These are phyloP conservation scores for Mortierella sp. DNA, from an alignment of 371 early-diverging fungal species.

Conservation along the genomic window DNA sequence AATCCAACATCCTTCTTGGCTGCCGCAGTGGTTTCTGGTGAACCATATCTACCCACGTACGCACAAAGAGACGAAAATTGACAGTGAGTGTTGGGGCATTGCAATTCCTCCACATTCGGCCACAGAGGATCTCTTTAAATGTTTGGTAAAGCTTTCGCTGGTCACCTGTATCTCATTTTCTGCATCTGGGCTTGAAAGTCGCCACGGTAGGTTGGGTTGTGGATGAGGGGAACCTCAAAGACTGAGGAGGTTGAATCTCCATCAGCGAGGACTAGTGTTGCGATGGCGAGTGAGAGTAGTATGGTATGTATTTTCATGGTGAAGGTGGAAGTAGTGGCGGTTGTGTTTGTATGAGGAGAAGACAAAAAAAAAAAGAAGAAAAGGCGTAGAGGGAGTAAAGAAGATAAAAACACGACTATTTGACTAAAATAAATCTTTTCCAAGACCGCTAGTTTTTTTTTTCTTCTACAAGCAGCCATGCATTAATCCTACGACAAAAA, in stretches of 20 bases:
- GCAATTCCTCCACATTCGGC: neutral
- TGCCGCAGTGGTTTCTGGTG: neutral
- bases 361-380: too few relatives aligned
- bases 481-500: too few relatives aligned
- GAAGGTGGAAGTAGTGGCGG: neutral
- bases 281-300: neutral
- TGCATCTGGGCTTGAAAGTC: conserved; percentile 8
- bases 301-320: neutral
- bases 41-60: neutral
- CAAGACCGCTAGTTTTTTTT: too few relatives aligned
- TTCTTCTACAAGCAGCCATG: too few relatives aligned
- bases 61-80: neutral
- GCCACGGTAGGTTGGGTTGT: neutral
- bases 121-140: neutral
- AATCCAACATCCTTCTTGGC: neutral
- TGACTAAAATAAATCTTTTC: too few relatives aligned
- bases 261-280: neutral
- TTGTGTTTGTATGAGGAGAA: too few relatives aligned
- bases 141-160: neutral
- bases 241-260: conserved; percentile 23
- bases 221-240: conserved; percentile 6
- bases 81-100: neutral
- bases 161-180: neutral
- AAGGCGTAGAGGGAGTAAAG: too few relatives aligned
- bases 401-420: too few relatives aligned